Percentiles rank a stretch among this genome's conserved stretches.
Conservation (phyloP, 83 land plant genomes). For the Thuja plicata region DNA sequence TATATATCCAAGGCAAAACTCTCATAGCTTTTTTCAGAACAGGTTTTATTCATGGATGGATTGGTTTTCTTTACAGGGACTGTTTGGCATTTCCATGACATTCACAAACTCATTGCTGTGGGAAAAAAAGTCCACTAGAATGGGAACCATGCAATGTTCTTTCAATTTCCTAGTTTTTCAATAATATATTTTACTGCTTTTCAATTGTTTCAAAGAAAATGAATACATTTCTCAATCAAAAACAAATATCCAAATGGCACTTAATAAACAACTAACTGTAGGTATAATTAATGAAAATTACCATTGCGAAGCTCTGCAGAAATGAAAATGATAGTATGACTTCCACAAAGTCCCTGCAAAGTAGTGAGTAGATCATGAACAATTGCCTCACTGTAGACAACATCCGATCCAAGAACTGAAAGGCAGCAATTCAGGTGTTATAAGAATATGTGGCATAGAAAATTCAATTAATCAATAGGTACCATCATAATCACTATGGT, state of each 20-base stretch:
- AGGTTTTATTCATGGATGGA: no score
- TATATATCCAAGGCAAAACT: no score
- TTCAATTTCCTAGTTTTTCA: no score
- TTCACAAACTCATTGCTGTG: no score
- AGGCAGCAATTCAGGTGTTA: slow-evolving; percentile 13
- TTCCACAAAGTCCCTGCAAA: slow-evolving; percentile 48
- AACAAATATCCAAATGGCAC: not conserved
- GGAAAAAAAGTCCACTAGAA: no score
- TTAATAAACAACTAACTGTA: not conserved
- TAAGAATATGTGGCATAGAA: not conserved
- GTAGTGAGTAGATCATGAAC: slow-evolving; percentile 71
- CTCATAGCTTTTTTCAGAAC: no score
- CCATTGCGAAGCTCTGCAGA: slow-evolving; percentile 96
- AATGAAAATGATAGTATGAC: slow-evolving; percentile 62
- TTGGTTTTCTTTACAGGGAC: no score
- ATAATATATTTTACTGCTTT: no score
- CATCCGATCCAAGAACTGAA: slow-evolving; percentile 93
- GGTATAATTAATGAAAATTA: slow-evolving; percentile 14
- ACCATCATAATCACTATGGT: not conserved
- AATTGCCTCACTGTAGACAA: slow-evolving; percentile 77
- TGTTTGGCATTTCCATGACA: no score
- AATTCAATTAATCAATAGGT: not conserved
- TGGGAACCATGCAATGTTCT: no score
- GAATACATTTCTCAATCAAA: no score
- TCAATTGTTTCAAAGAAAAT: no score